Percentiles rank a stretch among this genome's conserved stretches.
phyloP scores from a whole-genome alignment of 2,329 filamentous ascomycete species.

The Ceratocystis ficicola region DNA sequence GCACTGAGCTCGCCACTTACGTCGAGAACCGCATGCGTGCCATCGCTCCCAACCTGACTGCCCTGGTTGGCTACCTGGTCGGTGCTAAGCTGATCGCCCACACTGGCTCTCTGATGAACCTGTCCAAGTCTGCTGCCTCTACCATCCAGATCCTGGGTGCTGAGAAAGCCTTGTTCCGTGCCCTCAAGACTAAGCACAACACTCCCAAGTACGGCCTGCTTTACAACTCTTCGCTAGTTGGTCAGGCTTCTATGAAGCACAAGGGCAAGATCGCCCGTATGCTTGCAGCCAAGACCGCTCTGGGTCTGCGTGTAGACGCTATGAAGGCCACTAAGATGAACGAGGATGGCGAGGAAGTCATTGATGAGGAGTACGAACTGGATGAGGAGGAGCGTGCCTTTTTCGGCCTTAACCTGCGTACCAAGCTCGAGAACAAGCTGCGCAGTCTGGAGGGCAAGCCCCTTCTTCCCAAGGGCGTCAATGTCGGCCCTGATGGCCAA shows the following conservation, averaged over 20 bases:
- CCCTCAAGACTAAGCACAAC: slow-evolving; percentile 97
- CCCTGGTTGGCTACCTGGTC: slow-evolving; percentile 83
- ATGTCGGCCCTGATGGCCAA: slow-evolving; percentile 62
- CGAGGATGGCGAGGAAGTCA: slow-evolving; percentile 48
- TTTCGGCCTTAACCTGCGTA: slow-evolving; percentile 60
- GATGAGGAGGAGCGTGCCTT: slow-evolving; percentile 83
- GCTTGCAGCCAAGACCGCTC: slow-evolving; percentile 82
- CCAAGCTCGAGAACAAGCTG: slow-evolving; percentile 64
- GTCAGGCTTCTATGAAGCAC: slow-evolving; percentile 93
- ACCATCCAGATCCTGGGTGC: slow-evolving; percentile 97
- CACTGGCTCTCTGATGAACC: slow-evolving; percentile 82
- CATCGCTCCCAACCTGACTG: slow-evolving; percentile 89
- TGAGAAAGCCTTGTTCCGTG: slow-evolving; percentile 96
- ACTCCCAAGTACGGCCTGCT: slow-evolving; percentile 97
- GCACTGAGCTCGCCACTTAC: slow-evolving; percentile 76
- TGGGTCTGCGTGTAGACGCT: slow-evolving; percentile 87
- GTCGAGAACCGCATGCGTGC: slow-evolving; percentile 89
- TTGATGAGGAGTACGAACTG: slow-evolving; percentile 49
- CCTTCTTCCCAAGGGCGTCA: slow-evolving; percentile 60
- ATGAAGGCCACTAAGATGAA: slow-evolving; percentile 56
- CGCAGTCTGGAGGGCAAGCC: slow-evolving; percentile 82
- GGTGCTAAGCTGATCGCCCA: slow-evolving; percentile 92
- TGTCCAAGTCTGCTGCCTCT: slow-evolving; percentile 87
- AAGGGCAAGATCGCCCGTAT: slow-evolving; percentile 99
- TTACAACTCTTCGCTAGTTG: slow-evolving; percentile 85